Evolutionary conservation across 2,329 filamentous ascomycete genomes (phyloP).

Genomic region (Aspergillus ustus): DNA sequence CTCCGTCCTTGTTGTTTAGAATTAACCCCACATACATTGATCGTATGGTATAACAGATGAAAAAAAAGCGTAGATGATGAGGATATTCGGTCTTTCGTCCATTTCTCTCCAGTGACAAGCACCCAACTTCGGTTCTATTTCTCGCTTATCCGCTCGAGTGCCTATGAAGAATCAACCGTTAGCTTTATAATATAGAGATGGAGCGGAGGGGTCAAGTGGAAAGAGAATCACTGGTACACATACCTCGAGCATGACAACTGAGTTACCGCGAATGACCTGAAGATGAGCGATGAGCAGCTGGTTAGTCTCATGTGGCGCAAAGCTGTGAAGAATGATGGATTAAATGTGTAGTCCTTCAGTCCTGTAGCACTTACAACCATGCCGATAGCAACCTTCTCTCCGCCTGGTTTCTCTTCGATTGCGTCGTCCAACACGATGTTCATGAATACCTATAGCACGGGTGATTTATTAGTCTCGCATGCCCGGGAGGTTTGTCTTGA

Average conservation of each 20-base stretch:
- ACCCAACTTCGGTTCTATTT: slow-evolving; percentile 33
- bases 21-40: slow-evolving; percentile 25
- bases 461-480: background rate
- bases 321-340: background rate
- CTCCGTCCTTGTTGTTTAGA: slow-evolving; percentile 42
- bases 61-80: background rate
- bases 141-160: slow-evolving; percentile 49
- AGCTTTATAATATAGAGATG: background rate
- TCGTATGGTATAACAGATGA: slow-evolving; percentile 23
- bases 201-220: background rate
- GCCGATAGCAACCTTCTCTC: slow-evolving; percentile 86
- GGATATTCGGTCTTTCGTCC: slow-evolving; percentile 24
- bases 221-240: slow-evolving; percentile 15
- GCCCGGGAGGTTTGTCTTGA: background rate
- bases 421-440: slow-evolving; percentile 98
- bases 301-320: slow-evolving; percentile 15
- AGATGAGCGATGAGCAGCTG: background rate
- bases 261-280: slow-evolving; percentile 94
- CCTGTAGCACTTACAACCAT: slow-evolving; percentile 72
- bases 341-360: background rate
- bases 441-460: slow-evolving; percentile 76
- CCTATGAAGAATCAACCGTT: slow-evolving; percentile 28
- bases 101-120: background rate
- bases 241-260: slow-evolving; percentile 94
- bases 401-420: slow-evolving; percentile 88